These are phyloP conservation scores for Escovopsis sp. DNA, from an alignment of 2,329 filamentous ascomycete species.

Conservation along the genomic window DNA sequence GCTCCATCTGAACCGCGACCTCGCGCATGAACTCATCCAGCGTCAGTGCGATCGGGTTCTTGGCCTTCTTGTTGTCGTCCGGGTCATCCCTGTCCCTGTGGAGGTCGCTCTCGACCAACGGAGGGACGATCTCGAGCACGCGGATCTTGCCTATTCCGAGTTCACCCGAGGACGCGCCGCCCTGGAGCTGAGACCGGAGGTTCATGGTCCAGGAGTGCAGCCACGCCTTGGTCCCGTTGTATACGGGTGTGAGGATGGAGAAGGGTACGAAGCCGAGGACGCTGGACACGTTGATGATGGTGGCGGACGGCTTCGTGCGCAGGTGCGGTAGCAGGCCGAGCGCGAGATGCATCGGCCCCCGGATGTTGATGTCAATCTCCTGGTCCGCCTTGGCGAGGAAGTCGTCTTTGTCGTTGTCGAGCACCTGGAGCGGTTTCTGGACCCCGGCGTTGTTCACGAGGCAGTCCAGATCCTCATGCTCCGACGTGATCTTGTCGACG, in stretches of 20 bases:
- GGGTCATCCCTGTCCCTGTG: slow-evolving; percentile 40
- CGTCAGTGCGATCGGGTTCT: slow-evolving; percentile 25
- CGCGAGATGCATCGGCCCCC: slow-evolving; percentile 40
- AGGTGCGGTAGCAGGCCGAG: slow-evolving; percentile 34
- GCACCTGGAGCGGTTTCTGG: slow-evolving; percentile 34
- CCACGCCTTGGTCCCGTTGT: slow-evolving; percentile 45
- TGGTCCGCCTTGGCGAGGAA: slow-evolving; percentile 36
- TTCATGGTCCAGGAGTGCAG: slow-evolving; percentile 41
- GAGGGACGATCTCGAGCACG: slow-evolving; percentile 41
- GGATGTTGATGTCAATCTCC: slow-evolving; percentile 43
- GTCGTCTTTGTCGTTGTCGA: slow-evolving; percentile 20
- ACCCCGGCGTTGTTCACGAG: slow-evolving; percentile 45
- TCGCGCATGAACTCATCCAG: slow-evolving; percentile 40
- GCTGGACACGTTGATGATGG: slow-evolving; percentile 39
- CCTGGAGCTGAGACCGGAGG: slow-evolving; percentile 31
- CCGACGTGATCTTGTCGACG: slow-evolving; percentile 25
- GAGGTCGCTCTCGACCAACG: slow-evolving; percentile 36
- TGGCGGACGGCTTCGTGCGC: slow-evolving; percentile 20
- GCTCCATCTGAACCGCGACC: slow-evolving; percentile 27
- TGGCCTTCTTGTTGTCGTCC: slow-evolving; percentile 42
- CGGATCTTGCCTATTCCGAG: slow-evolving; percentile 21
- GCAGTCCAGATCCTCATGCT: slow-evolving; percentile 37
- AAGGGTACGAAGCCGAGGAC: slow-evolving; percentile 37
- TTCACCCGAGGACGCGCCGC: slow-evolving; percentile 4
- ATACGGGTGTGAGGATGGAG: slow-evolving; percentile 39